These are phyloP conservation scores for Mayamaea pseudoterrestris DNA, from an alignment of 108 stramenopile genomes.

Conservation along the genomic window DNA sequence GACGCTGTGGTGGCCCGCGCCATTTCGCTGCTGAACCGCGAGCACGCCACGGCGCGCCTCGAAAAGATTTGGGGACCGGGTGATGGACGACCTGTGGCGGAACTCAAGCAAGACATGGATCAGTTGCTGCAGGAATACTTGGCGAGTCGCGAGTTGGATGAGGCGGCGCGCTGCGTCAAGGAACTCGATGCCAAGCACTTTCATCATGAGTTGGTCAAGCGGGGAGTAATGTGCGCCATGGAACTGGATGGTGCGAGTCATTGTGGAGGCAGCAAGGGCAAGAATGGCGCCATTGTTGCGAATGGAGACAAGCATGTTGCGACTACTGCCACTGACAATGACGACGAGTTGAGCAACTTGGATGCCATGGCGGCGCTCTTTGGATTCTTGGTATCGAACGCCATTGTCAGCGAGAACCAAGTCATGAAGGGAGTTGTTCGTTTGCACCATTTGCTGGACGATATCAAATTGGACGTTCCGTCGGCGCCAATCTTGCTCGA, in stretches of 20 bases:
- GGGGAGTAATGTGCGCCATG: constrained; percentile 84
- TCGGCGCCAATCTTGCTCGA: constrained; percentile 46
- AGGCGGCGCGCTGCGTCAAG: constrained; percentile 83
- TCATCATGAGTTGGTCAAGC: constrained; percentile 95
- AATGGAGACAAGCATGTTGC: constrained; percentile 1
- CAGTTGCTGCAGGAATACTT: constrained; percentile 87
- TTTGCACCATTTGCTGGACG: constrained; percentile 46
- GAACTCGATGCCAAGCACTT: constrained; percentile 82
- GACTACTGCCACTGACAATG: neutral
- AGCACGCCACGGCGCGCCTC: constrained; percentile 84
- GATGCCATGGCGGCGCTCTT: constrained; percentile 82
- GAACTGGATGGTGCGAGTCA: constrained; percentile 57
- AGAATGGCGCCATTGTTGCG: constrained; percentile 6
- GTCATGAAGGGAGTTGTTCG: constrained; percentile 69
- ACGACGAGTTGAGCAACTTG: constrained; percentile 24
- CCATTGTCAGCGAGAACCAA: constrained; percentile 72
- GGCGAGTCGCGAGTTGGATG: constrained; percentile 82
- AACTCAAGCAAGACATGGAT: constrained; percentile 90
- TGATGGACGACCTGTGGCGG: constrained; percentile 87
- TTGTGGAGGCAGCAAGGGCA: too few species aligned
- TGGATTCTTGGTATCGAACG: constrained; percentile 52
- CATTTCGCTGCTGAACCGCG: constrained; percentile 64
- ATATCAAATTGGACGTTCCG: constrained; percentile 69
- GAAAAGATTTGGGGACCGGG: constrained; percentile 95
- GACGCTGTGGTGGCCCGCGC: constrained; percentile 83